Base-by-base conservation (phyloP, 805 yeast genomes). In the Metschnikowia picachoensis region DNA sequence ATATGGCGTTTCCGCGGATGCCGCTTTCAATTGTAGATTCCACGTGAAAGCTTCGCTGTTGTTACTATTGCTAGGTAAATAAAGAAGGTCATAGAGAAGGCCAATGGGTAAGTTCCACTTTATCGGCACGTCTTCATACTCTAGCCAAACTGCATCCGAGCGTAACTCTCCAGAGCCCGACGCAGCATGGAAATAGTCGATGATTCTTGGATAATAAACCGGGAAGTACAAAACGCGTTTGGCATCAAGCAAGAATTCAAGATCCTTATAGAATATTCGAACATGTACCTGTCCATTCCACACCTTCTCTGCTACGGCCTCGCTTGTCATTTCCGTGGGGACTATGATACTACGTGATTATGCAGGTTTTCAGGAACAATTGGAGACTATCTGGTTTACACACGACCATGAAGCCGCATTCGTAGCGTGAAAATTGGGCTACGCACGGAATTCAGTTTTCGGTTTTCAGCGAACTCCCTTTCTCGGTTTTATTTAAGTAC, bases 41-140 rank as follows among this genome's bases (percentile, higher is more conserved):
- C 17, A 84, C 55, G 27, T 68, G 39, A 4, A 14, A 9, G 13
- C 25, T 10, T 13, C 36, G 5, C 39, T 87, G 85, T 40, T 70
- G 70, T 30, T 65, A 60, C 8, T 4, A 73, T 73, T 66, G 29
- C 37, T 27, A 17, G 72, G 60, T 1, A 70, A 68, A n/a, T 69
- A 64, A 46, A 77, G 58, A 8, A 71, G 64, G 55, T 88, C 95
- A 57, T 74, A 80, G 2, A 82, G 61, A 4, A 85, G 65, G 0
- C 96, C 96, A 1, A 83, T 62, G 0, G 96, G 96, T 50, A 79
- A 68, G 52, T 85, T 80, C 95, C 97, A 89, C 41, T 76, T 73
- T 29, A 90, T 50, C 0, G 94, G 89, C 1, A 73, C 80, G 4
- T 67, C 74, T 30, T 82, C 83, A 58, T 70, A 76, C 51, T 80